phyloP scores from a whole-genome alignment of 2,329 filamentous ascomycete genomes.

The Xylariomycetidae sp. region DNA sequence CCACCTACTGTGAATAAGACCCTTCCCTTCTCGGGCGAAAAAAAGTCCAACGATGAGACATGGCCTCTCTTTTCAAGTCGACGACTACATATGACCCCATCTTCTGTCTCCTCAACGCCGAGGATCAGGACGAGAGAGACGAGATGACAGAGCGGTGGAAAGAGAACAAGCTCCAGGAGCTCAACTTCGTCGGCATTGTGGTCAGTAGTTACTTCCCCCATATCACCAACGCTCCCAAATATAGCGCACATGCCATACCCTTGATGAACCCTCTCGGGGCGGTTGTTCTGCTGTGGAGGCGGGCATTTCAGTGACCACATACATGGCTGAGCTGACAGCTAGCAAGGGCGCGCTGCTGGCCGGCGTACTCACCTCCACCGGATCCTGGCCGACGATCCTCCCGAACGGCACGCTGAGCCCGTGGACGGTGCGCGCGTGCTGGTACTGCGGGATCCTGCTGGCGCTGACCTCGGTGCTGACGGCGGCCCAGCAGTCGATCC shows the following conservation, averaged over 20 bases:
- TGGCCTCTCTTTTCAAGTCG: background rate
- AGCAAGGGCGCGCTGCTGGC: background rate
- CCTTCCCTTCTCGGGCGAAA: no score
- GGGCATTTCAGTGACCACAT: no score
- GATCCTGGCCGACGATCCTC: background rate
- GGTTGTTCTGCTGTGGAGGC: no score
- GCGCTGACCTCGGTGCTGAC: background rate
- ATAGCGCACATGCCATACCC: no score
- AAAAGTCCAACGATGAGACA: no score
- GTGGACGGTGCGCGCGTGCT: background rate
- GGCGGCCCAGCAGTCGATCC: slow-evolving; percentile 1
- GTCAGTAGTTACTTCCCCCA: background rate
- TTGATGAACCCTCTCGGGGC: no score
- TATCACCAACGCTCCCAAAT: no score
- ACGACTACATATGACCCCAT: slow-evolving; percentile 1
- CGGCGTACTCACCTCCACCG: background rate
- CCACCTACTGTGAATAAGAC: no score
- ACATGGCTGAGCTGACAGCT: background rate
- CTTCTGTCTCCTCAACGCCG: background rate
- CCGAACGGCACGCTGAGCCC: background rate
- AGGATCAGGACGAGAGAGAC: background rate
- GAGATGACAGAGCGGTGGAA: slow-evolving; percentile 1
- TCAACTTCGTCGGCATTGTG: slow-evolving; percentile 1
- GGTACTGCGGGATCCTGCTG: slow-evolving; percentile 1
- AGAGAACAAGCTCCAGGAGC: slow-evolving; percentile 1